Base-by-base conservation (phyloP, 106 monocot species). In the Posidonia australis region DNA sequence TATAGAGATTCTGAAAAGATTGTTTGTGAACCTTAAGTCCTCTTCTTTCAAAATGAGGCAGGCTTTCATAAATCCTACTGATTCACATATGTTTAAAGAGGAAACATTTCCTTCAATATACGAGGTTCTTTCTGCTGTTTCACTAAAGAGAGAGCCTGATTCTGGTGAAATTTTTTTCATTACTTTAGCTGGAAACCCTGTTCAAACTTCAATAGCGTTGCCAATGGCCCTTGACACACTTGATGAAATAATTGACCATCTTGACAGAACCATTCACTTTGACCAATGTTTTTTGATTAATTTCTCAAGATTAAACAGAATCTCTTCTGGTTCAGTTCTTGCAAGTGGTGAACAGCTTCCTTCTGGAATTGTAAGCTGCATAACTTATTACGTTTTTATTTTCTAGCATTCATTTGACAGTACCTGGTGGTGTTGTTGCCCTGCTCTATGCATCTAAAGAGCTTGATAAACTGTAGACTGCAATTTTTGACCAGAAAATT, bases 341-440 rank as follows among this genome's bases (percentile, higher is more conserved):
- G 86, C 84, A 42, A 89, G 93, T 62, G 89, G 93, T 19, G 93
- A 94, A 83, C 77, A 90, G 70, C 81, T 94, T 57, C 93, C 93
- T 25, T 61, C 68, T 78, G 93, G 89, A 77, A 94, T 86, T 72
- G 89, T 89, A 72, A 85, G 82, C 75, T 42, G 13, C 42, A 68
- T 70, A 3, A 60, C 49, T 13, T 65, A 16, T 5, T 5, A 48
- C 2, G 21, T 62, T 2, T 12, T 44, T 16, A 72, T 17, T 45
- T 65, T 62, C 19, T 46, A 30, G 31, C 36, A 11, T 23, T 58
- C 44, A 49, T 3, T n/a, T n/a, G n/a, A n/a, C n/a, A n/a, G n/a
- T n/a, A n/a, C n/a, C n/a, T n/a, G n/a, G n/a, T n/a, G n/a, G n/a
- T n/a, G n/a, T n/a, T n/a, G n/a, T n/a, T n/a, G n/a, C n/a, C n/a